These are phyloP conservation scores for Penicillium verhagenii DNA, from an alignment of 495 filamentous ascomycete species.

Conservation along the genomic window DNA sequence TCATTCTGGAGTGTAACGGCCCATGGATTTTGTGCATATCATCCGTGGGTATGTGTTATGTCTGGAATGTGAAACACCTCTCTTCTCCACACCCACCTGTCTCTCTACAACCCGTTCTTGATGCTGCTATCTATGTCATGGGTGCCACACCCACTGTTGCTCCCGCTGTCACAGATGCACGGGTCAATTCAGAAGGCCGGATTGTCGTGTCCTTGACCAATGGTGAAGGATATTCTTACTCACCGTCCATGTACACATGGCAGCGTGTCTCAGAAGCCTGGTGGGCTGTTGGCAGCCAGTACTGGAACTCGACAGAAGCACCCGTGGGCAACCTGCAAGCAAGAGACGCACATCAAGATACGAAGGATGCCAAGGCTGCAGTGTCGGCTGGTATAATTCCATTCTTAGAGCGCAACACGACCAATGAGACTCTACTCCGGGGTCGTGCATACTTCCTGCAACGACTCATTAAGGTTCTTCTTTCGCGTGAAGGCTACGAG, in stretches of 20 bases:
- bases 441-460: slow-evolving; percentile 87
- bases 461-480: slow-evolving; percentile 78
- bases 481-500: slow-evolving; percentile 87
- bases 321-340: slow-evolving; percentile 75
- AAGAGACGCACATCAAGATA: slow-evolving; percentile 54
- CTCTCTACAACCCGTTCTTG: slow-evolving; percentile 84
- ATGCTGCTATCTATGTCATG: slow-evolving; percentile 72
- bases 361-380: slow-evolving; percentile 49
- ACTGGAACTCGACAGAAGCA: slow-evolving; percentile 95
- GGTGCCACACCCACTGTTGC: slow-evolving; percentile 67
- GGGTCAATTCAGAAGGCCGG: slow-evolving; percentile 80
- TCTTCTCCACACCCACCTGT: slow-evolving; percentile 85
- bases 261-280: slow-evolving; percentile 90
- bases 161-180: slow-evolving; percentile 83
- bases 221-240: slow-evolving; percentile 91
- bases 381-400: slow-evolving; percentile 93
- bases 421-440: slow-evolving; percentile 85
- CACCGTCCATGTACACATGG: slow-evolving; percentile 80
- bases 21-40: slow-evolving; percentile 88
- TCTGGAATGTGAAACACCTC: slow-evolving; percentile 90
- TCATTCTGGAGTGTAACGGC: slow-evolving; percentile 85
- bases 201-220: slow-evolving; percentile 85
- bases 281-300: slow-evolving; percentile 98
- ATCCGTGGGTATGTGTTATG: slow-evolving; percentile 82
- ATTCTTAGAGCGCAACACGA: slow-evolving; percentile 89